Evolutionary conservation across 2,329 filamentous ascomycete species (phyloP).

Genomic region (Penicillium sp.): DNA sequence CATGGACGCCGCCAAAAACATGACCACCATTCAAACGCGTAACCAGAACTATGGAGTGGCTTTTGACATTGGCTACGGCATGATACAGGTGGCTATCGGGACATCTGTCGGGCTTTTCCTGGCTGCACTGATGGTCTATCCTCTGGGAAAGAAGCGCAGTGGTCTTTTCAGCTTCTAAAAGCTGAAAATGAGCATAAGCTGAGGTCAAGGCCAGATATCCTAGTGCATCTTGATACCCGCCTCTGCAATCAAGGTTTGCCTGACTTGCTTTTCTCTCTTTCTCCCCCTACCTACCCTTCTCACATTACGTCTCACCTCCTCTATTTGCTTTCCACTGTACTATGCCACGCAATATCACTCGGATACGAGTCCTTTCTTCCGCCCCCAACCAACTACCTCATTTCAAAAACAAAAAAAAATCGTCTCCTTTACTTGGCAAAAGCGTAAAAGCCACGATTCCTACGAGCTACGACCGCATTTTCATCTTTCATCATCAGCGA

Average conservation of each 20-base stretch:
- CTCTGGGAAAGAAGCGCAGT: constrained; percentile 42
- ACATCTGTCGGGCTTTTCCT: constrained; percentile 45
- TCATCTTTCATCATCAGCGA: too few species aligned
- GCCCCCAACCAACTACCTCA: background rate
- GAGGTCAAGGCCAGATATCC: too few species aligned
- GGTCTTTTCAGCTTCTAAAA: constrained; percentile 41
- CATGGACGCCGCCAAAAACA: constrained; percentile 30
- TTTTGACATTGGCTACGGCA: constrained; percentile 42
- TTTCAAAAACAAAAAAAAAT: background rate
- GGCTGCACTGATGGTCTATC: constrained; percentile 43
- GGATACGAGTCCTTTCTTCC: background rate
- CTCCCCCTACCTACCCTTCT: background rate
- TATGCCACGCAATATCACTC: too few species aligned
- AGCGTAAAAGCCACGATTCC: constrained; percentile 22
- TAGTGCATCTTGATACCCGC: too few species aligned
- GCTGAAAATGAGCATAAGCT: too few species aligned
- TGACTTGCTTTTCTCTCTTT: background rate
- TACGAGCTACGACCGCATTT: constrained; percentile 17
- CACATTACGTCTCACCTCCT: too few species aligned
- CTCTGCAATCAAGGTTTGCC: too few species aligned
- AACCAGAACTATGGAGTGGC: constrained; percentile 40
- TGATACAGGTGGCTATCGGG: constrained; percentile 45
- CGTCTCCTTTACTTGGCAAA: constrained; percentile 10
- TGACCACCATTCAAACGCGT: constrained; percentile 15
- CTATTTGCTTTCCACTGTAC: too few species aligned